phyloP scores from a whole-genome alignment of 2,329 filamentous ascomycete species.

The Ceratocystis diversiconidia region DNA sequence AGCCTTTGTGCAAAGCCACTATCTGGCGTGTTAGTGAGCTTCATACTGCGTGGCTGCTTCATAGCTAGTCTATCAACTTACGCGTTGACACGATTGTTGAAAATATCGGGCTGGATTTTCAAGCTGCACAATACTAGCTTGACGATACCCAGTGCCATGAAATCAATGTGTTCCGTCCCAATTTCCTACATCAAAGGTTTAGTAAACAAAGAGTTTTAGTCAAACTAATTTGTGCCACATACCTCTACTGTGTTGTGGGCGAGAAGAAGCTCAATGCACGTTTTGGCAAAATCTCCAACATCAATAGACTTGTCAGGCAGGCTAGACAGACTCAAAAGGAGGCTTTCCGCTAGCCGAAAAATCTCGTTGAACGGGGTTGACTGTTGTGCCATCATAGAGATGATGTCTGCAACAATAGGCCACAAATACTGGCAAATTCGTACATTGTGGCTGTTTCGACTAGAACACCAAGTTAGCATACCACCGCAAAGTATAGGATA shows the following conservation, averaged over 20 bases:
- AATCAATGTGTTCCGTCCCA: not conserved
- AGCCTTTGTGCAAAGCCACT: conserved; percentile 30
- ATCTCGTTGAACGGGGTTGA: conserved; percentile 26
- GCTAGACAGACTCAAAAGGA: not conserved
- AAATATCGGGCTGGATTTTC: not conserved
- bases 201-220: not conserved
- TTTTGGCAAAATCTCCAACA: not conserved
- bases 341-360: not conserved
- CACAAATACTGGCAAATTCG: conserved; percentile 24
- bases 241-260: not conserved
- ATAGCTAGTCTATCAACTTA: not conserved
- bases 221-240: not conserved
- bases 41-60: not conserved
- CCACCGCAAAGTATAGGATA: not conserved
- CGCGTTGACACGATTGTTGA: not conserved
- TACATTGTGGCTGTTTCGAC: conserved; percentile 13
- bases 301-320: not conserved
- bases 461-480: not conserved
- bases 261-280: not conserved
- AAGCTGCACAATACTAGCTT: conserved; percentile 1
- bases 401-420: conserved; percentile 25
- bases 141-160: not conserved
- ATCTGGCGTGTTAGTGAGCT: conserved; percentile 6
- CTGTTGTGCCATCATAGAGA: conserved; percentile 24
- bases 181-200: not conserved